phyloP scores from a whole-genome alignment of 257 asterid species.

The Knoxia roxburghii region DNA sequence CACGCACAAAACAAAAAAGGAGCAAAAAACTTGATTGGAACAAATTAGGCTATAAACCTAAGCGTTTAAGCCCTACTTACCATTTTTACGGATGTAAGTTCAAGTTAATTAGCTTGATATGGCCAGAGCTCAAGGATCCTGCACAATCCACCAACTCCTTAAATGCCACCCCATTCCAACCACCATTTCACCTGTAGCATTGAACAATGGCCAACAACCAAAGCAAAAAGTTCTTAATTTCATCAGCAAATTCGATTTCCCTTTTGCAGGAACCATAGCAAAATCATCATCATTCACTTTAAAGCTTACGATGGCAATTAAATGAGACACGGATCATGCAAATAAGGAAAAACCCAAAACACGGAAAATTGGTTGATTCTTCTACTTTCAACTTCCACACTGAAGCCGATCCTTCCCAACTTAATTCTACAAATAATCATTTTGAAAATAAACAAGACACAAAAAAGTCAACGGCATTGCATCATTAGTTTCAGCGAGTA shows the following conservation, averaged over 20 bases:
- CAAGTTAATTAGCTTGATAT: neutral
- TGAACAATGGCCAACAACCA: neutral
- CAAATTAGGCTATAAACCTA: no score
- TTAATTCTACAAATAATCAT: neutral
- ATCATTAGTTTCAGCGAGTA: neutral
- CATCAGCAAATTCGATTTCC: neutral
- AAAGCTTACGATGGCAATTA: no score
- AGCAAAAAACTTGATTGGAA: no score
- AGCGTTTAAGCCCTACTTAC: slow-evolving; percentile 1
- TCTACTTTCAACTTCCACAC: no score
- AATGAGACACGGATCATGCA: no score
- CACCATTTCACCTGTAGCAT: neutral
- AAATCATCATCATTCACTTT: no score
- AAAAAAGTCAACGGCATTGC: neutral
- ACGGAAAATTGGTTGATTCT: no score
- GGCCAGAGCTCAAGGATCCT: neutral
- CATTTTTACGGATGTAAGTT: neutral
- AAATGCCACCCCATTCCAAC: neutral
- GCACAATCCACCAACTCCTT: neutral
- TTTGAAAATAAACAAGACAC: neutral
- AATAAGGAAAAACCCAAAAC: no score
- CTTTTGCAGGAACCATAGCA: neutral
- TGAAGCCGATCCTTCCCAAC: no score
- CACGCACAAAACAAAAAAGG: no score
- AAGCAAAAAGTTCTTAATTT: neutral